Evolutionary conservation across 139 green algal genomes (phyloP), one percentile per base, ranked within the genome.

Genomic region (Coelastrella sp.): DNA sequence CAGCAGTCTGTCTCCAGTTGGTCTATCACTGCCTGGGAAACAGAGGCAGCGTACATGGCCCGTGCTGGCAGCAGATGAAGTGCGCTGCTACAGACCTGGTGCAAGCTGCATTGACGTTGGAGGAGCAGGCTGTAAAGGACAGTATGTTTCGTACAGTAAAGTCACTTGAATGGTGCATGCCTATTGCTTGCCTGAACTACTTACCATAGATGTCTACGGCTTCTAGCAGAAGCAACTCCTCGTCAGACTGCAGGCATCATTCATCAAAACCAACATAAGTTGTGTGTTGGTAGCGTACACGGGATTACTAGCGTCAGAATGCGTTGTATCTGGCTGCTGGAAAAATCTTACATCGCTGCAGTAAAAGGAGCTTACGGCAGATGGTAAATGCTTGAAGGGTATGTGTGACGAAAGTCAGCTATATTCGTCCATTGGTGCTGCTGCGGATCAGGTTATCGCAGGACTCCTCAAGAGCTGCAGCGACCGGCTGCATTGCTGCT

Each of bases 181-280:
- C 79, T 85, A 19, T 22, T 77, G 80, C 80, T 65, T 86, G 60
- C 22, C 47, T 73, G 79, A 57, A 32, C 6, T 11, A 14, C 85
- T 60, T 17, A 90, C 85, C 85, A 61, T 84, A 90, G n/a, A 90
- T 90, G 89, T 99, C 97, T 2, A 99, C 92, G 0, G 90, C 96
- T 90, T 99, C 98, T 83, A 99, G 92, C 86, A 99, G 93, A 82
- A 99, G 95, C 85, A 98, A 87, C 94, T 99, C 98, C 90, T 99
- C 98, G 80, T 99, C 98, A 11, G 97, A 96, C 92, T 96, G 94
- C 89, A 91, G 78, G 32, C 32, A 47, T 47, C 32, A 47, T 47
- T 47, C 32, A 47, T 47, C 32, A 47, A 2, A 47, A 47, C 32
- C 32, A 47, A 47, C 32, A 1, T 47, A 47, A 47, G 32, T 47